Evolutionary conservation across 1,284 basidiomycete species (phyloP).

Genomic region (Coniferiporia sulphurascens): DNA sequence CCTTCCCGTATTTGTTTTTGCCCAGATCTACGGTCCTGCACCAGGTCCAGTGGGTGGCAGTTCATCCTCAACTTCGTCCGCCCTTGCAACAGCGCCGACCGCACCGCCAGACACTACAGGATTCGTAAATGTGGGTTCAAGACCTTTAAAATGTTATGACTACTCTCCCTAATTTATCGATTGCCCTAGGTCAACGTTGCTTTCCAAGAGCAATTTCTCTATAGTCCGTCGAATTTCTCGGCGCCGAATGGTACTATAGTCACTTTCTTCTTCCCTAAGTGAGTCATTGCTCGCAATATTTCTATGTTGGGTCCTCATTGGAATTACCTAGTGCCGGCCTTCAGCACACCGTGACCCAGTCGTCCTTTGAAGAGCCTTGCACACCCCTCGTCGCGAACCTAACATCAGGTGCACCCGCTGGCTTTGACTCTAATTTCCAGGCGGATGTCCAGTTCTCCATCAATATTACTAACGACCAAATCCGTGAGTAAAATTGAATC

Average conservation of each 20-base stretch:
- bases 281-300: slow-evolving; percentile 19
- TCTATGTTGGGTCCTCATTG: background rate
- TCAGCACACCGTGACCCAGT: slow-evolving; percentile 52
- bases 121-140: slow-evolving; percentile 39
- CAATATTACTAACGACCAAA: slow-evolving; percentile 41
- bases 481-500: slow-evolving; percentile 4
- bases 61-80: slow-evolving; percentile 23
- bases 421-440: slow-evolving; percentile 50
- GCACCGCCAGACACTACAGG: slow-evolving; percentile 38
- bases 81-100: slow-evolving; percentile 33
- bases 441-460: slow-evolving; percentile 39
- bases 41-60: slow-evolving; percentile 24
- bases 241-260: slow-evolving; percentile 37
- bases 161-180: background rate
- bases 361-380: slow-evolving; percentile 45
- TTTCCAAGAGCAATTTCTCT: slow-evolving; percentile 28
- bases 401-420: slow-evolving; percentile 32
- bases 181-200: slow-evolving; percentile 42
- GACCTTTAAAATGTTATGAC: background rate
- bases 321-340: slow-evolving; percentile 24
- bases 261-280: slow-evolving; percentile 52
- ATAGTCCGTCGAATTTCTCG: slow-evolving; percentile 17
- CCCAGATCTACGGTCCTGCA: slow-evolving; percentile 35
- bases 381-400: slow-evolving; percentile 35
- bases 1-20: slow-evolving; percentile 34